Evolutionary conservation across 768 basidiomycete genomes (phyloP).

Genomic region (Rubroboletus satanas): DNA sequence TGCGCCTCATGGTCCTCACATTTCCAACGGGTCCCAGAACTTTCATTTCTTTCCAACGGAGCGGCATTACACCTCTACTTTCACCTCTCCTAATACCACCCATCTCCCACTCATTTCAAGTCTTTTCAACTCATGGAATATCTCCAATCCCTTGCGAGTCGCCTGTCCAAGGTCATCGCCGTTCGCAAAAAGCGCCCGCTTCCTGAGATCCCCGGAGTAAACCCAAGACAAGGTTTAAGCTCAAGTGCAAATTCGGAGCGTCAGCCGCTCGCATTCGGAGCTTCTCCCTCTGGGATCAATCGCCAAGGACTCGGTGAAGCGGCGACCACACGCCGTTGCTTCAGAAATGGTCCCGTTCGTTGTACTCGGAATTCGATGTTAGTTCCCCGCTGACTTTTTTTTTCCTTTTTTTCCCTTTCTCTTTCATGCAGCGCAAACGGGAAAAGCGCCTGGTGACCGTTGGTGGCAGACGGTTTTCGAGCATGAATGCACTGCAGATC

Average conservation of each 20-base stretch:
- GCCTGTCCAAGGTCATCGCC: conserved; percentile 22
- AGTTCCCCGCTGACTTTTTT: not conserved
- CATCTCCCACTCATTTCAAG: not conserved
- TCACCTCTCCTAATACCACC: not conserved
- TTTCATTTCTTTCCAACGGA: not conserved
- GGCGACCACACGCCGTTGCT: conserved; percentile 2
- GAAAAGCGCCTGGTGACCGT: conserved; percentile 6
- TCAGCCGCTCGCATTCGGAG: conserved; percentile 10
- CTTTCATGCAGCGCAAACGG: conserved; percentile 15
- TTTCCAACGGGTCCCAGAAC: not conserved
- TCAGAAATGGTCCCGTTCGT: conserved; percentile 14
- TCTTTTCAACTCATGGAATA: conserved; percentile 16
- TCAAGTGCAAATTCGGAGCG: conserved; percentile 4
- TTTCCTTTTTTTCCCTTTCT: not conserved
- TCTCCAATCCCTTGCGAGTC: conserved; percentile 15
- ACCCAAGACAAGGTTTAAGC: conserved; percentile 13
- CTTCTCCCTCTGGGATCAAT: not conserved
- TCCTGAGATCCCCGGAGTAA: conserved; percentile 7
- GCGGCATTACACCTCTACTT: not conserved
- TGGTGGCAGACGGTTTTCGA: conserved; percentile 1
- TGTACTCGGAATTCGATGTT: not conserved
- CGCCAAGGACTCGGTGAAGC: not conserved
- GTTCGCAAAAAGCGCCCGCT: conserved; percentile 16
- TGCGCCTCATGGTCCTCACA: conserved; percentile 16
- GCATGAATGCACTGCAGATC: conserved; percentile 15